Evolutionary conservation across 306 rosid species (phyloP).

Genomic region (cucumber (Cucumis sativus)): Cucumber_9930_V3 NC_026657.2:5953501-5954000

Average conservation of each 20-base stretch:
- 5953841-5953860: constrained; percentile 49
- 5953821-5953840: constrained; percentile 53
- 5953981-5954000: constrained; percentile 90
- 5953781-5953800: constrained; percentile 38
- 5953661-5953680: constrained; percentile 46
- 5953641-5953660: background rate
- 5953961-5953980: constrained; percentile 84
- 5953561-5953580: background rate
- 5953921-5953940: constrained; percentile 73
- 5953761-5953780: constrained; percentile 50
- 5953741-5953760: constrained; percentile 42
- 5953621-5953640: background rate
- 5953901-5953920: constrained; percentile 91
- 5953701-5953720: constrained; percentile 53
- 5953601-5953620: background rate
- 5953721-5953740: constrained; percentile 90
- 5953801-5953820: constrained; percentile 43
- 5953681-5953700: constrained; percentile 54
- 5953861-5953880: constrained; percentile 41
- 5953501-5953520: background rate
- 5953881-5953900: constrained; percentile 49
- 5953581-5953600: background rate
- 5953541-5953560: background rate
- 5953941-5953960: constrained; percentile 85
- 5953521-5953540: background rate